A percentile compares a stretch with the other conserved stretches of the same genome.
phyloP scores from a whole-genome alignment of 768 basidiomycete species.

The Mycena alexandri region DNA sequence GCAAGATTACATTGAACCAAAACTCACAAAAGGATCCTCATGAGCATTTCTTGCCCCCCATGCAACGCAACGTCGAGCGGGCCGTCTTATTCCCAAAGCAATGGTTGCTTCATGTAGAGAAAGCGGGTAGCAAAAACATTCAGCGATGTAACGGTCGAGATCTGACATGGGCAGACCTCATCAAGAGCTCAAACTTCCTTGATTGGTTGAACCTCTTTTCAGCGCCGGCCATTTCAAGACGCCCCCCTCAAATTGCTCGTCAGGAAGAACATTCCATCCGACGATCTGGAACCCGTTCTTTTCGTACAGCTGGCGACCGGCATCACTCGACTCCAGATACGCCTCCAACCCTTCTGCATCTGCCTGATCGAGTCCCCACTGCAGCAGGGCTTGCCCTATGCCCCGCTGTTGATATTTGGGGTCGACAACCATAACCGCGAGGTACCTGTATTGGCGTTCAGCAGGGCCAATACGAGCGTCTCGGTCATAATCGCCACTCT shows the following conservation, averaged over 20 bases:
- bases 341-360: constrained; percentile 1
- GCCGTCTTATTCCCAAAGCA: no score
- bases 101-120: no score
- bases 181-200: no score
- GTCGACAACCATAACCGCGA: constrained; percentile 7
- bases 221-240: constrained; percentile 12
- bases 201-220: neutral
- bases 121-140: no score
- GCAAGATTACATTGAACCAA: no score
- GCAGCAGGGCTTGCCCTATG: constrained; percentile 8
- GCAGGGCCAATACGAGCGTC: neutral
- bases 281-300: constrained; percentile 16
- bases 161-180: no score
- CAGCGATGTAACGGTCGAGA: no score
- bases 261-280: constrained; percentile 16
- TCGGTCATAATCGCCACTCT: neutral
- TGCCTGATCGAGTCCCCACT: constrained; percentile 19
- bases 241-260: constrained; percentile 11
- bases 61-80: no score
- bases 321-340: constrained; percentile 19
- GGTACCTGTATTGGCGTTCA: neutral
- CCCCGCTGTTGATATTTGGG: constrained; percentile 13
- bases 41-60: no score
- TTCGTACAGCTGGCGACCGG: constrained; percentile 13
- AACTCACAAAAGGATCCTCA: no score